Percentiles rank a stretch among this genome's conserved stretches.
Evolutionary conservation across 192 early-diverging fungal genomes (phyloP).

Genomic region (Coemansia sp.): DNA sequence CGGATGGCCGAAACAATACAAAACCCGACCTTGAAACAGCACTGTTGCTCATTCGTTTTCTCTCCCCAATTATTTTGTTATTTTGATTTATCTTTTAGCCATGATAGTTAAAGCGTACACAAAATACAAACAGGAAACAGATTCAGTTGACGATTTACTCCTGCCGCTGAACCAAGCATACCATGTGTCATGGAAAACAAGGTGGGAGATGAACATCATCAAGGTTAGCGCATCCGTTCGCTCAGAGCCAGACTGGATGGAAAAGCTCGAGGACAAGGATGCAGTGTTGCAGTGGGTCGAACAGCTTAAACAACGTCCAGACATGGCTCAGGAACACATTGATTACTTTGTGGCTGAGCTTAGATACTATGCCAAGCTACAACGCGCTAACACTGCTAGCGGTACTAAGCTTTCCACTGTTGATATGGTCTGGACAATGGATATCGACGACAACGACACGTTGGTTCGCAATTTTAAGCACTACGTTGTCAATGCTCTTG

Average conservation of each 20-base stretch:
- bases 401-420: not conserved
- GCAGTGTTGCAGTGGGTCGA: not conserved
- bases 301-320: not conserved
- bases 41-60: no score
- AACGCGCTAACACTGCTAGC: not conserved
- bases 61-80: no score
- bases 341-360: not conserved
- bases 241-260: not conserved
- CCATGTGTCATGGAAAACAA: not conserved
- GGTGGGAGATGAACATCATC: not conserved
- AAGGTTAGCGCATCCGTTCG: not conserved
- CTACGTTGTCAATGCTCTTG: not conserved
- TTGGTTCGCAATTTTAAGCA: not conserved
- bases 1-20: no score
- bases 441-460: not conserved
- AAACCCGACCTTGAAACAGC: no score
- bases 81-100: no score
- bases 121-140: no score
- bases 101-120: no score
- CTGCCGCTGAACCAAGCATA: no score
- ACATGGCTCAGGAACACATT: not conserved
- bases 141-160: no score
- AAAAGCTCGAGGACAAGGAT: not conserved
- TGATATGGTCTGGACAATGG: constrained; percentile 3
- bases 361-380: not conserved